Evolutionary conservation across 495 filamentous ascomycete genomes (phyloP), one percentile per base, ranked within the genome.

Genomic region (Annulohypoxylon maeteangense): DNA sequence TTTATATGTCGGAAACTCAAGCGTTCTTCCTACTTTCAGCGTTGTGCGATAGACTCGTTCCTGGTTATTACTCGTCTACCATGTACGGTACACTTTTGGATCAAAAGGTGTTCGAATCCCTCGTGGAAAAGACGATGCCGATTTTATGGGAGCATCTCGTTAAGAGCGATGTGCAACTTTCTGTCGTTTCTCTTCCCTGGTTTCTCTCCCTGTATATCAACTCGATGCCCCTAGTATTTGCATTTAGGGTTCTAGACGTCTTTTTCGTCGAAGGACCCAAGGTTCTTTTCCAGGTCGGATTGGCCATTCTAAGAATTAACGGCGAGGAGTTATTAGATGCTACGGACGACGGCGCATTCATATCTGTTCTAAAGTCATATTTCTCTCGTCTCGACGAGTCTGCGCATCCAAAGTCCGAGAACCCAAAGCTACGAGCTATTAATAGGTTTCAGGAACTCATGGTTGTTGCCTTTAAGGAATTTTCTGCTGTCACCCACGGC

Each of bases 51-150:
- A 89, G 95, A 27, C 86, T 99, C 14, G 86, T 98, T 1, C 95
- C 95, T 0, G 95, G 95, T 0, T 99, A 99, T 82, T 99, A 99
- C 75, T 97, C 94, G 7, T 95, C 90, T 11, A 99, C 95, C 47
- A 99, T 99, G 95, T 98, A 98, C 76, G 95, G 95, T 60, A 99
- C 95, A 0, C 87, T 99, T 11, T 87, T 99, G 11, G 95, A 99
- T 74, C 95, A 99, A 74, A 91, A 93, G 67, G 95, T 99, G 1
- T 98, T 99, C 76, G 95, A 99, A 79, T 95, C 93, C 1, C 83
- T 98, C 0, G 95, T 99, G 16, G 96, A 99, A 78, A 97, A 93
- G 82, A 99, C 95, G 0, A 99, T 99, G 95, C 95, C 95, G 11
- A 92, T 99, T 45, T 85, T 99, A 4, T 99, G 95, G 96, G 94